Evolutionary conservation across 2,329 filamentous ascomycete genomes (phyloP).

Genomic region (Colletotrichum sojae): DNA sequence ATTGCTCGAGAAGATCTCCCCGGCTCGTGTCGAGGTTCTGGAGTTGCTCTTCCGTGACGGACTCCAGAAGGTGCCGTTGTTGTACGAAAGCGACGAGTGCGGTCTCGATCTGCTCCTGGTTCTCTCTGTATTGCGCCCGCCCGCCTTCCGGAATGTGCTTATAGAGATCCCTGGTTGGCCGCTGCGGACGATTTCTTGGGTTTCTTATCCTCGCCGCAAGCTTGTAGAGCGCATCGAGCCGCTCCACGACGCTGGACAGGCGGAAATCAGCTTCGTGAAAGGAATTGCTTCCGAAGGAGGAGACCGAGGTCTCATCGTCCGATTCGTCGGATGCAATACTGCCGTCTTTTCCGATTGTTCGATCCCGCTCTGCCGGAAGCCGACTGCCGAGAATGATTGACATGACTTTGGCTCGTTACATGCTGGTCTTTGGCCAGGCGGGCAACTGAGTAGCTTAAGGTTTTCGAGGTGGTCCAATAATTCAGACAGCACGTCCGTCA

Average conservation of each 20-base stretch:
- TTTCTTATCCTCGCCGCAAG: background rate
- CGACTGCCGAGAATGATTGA: background rate
- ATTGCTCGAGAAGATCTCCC: background rate
- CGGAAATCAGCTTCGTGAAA: background rate
- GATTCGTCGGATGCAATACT: background rate
- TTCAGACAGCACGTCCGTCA: background rate
- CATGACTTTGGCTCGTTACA: background rate
- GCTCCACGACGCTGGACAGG: background rate
- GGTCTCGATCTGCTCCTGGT: background rate
- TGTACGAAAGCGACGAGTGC: background rate
- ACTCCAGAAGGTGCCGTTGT: background rate
- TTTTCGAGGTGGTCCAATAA: background rate
- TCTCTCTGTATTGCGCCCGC: background rate
- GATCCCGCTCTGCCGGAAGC: background rate
- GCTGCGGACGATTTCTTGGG: background rate
- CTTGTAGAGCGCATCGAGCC: background rate
- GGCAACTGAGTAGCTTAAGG: background rate
- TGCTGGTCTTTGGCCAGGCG: background rate
- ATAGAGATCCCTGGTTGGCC: background rate
- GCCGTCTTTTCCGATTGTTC: background rate
- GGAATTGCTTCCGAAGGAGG: background rate
- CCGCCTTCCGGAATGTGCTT: background rate
- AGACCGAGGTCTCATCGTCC: too few relatives aligned
- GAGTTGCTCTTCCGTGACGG: background rate
- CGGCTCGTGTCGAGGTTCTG: background rate